These are phyloP conservation scores for Fusarium neocosmosporiellum DNA, from an alignment of 2,329 filamentous ascomycete species.

Conservation along the genomic window DNA sequence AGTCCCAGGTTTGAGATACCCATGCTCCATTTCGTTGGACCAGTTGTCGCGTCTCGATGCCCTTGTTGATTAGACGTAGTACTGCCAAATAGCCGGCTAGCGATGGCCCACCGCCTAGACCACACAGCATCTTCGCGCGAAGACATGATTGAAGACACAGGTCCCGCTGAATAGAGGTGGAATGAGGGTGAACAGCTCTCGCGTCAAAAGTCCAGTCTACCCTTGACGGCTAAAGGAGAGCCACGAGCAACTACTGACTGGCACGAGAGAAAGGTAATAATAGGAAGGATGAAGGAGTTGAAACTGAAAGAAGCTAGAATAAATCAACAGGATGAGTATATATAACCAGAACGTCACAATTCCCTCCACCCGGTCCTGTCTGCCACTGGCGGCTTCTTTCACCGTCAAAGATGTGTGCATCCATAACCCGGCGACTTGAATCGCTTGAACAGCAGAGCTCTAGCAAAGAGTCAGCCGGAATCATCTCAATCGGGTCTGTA, in stretches of 20 bases:
- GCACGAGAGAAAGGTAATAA: not conserved
- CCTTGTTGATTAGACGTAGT: not conserved
- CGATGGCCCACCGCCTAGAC: not conserved
- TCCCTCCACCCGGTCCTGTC: no score
- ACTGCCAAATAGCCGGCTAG: not conserved
- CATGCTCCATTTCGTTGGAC: not conserved
- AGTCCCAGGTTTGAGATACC: no score
- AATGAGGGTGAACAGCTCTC: no score
- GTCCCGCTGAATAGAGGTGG: no score
- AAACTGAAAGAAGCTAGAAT: not conserved
- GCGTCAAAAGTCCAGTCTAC: not conserved
- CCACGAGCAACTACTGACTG: not conserved
- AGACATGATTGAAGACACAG: not conserved
- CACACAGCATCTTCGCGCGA: not conserved
- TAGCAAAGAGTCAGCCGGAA: not conserved
- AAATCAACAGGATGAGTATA: no score
- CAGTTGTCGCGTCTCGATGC: not conserved
- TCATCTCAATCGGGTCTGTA: not conserved
- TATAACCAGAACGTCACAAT: no score
- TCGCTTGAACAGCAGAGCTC: not conserved
- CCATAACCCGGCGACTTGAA: not conserved
- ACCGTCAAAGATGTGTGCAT: not conserved
- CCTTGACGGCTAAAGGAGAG: not conserved
- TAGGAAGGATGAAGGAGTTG: not conserved
- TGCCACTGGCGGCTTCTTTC: no score